phyloP scores from a whole-genome alignment of 129 eudicot genomes.

The Escallonia rubra region DNA sequence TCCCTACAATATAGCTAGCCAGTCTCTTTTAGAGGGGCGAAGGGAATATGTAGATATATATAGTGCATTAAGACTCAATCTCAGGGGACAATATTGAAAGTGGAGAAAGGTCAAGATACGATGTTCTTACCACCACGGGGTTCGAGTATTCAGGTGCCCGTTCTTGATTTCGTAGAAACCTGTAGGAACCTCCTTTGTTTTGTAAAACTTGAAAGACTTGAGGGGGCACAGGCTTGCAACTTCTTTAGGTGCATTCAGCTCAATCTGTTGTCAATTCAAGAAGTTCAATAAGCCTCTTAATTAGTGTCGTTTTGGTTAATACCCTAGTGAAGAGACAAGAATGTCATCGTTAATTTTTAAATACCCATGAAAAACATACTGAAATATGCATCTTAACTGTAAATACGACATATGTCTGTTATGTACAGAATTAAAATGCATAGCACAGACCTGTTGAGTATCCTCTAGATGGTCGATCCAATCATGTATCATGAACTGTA shows the following conservation, averaged over 20 bases:
- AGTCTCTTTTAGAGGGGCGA: too few relatives aligned
- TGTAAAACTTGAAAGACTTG: constrained; percentile 46
- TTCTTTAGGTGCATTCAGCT: constrained; percentile 48
- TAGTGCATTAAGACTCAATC: too few relatives aligned
- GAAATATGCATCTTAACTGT: too few relatives aligned
- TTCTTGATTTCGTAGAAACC: constrained; percentile 38
- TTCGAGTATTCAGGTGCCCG: constrained; percentile 50
- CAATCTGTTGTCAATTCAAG: constrained; percentile 24
- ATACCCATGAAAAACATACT: too few relatives aligned
- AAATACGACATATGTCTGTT: not conserved
- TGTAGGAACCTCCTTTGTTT: constrained; percentile 45
- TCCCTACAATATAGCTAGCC: constrained; percentile 29
- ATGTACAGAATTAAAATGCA: not conserved
- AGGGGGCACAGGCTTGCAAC: constrained; percentile 62
- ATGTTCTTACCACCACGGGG: constrained; percentile 65
- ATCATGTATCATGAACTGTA: constrained; percentile 71
- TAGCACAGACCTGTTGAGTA: constrained; percentile 39
- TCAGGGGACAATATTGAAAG: too few relatives aligned
- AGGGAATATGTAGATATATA: too few relatives aligned
- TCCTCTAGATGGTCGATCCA: constrained; percentile 68
- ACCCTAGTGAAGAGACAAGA: too few relatives aligned
- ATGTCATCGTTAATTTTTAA: too few relatives aligned
- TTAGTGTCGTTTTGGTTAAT: too few relatives aligned
- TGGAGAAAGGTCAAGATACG: too few relatives aligned
- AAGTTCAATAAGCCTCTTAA: too few relatives aligned